Evolutionary conservation across 1,284 basidiomycete genomes (phyloP), one percentile per base, ranked within the genome.

Genomic region (Trichosporon inkin): DNA sequence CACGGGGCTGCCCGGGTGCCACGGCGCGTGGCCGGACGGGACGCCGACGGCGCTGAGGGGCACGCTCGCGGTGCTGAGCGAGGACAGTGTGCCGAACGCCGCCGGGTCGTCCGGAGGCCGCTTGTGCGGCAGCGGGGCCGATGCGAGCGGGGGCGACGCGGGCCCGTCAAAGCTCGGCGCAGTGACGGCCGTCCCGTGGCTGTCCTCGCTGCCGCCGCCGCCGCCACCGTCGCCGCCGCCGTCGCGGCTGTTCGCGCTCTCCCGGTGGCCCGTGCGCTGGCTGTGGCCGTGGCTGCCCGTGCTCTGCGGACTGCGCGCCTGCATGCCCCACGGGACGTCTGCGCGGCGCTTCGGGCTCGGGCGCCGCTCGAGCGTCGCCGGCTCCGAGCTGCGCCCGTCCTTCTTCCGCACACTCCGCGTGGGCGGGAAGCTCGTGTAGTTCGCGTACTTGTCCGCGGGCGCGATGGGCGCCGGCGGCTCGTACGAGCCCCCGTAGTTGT

Each of bases 41-140:
- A 49, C 24, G 44, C 44, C 44, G 44, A 49, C 44, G 3, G 44
- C 44, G 44, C 44, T 49, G 24, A 49, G 44, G 22, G 44, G 44
- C 10, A 49, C 44, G 44, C 44, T 49, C 13, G 19, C 24, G 13
- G 44, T 49, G 24, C 22, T 32, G 22, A 49, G 44, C 6, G 24
- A 22, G 11, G 5, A 6, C 22, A n/a, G 40, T 3, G 40, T 44
- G 40, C 40, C 20, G 11, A 44, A 10, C 2, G 40, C 28, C 28
- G 28, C 28, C 28, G 5, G 14, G 40, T 44, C 40, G 20, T 19
- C 44, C 22, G 24, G 44, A 6, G n/a, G 16, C 10, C 4, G 17
- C 14, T 16, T 16, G 16, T 16, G 28, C 5, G 4, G 28, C 28
- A 32, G 28, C 28, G 28, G 28, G 28, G 28, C 5, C 28, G 28